Conservation (phyloP, 306 rosid genomes). For the Prosopis cineraria region DNA sequence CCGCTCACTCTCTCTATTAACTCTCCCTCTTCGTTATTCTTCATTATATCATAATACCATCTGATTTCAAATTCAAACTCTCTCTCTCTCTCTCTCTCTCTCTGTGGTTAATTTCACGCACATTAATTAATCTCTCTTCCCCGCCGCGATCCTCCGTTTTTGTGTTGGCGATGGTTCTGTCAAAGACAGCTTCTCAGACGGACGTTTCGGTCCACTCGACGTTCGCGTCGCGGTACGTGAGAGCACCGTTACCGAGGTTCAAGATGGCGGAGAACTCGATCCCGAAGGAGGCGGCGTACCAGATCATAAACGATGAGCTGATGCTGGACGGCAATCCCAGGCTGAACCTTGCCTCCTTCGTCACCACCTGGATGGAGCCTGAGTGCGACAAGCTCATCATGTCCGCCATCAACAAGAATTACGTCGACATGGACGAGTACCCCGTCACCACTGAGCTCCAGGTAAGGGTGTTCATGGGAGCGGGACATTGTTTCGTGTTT, state of each 20-base stretch:
- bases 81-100: conserved; percentile 4
- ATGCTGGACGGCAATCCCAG: conserved; percentile 54
- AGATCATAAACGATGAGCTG: conserved; percentile 53
- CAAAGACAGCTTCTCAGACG: conserved; percentile 54
- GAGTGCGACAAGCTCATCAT: conserved; percentile 79
- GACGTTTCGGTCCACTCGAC: conserved; percentile 80
- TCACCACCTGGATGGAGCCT: conserved; percentile 68
- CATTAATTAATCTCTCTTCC: no score
- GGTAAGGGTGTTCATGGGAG: no score
- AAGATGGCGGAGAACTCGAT: conserved; percentile 44
- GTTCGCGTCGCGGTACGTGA: conserved; percentile 83
- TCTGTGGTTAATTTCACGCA: no score
- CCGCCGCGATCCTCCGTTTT: neutral
- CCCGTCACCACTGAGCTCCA: conserved; percentile 94
- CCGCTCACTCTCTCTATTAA: neutral
- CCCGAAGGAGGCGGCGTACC: conserved; percentile 59
- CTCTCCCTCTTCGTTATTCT: neutral
- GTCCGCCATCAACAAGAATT: conserved; percentile 82
- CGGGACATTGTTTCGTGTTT: no score
- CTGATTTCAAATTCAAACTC: neutral
- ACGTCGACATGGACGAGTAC: conserved; percentile 92
- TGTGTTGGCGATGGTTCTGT: conserved; percentile 59
- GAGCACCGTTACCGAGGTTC: conserved; percentile 70
- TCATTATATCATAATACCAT: neutral
- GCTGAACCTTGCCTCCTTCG: conserved; percentile 54